These are phyloP conservation scores for Fusarium marasasianum DNA, from an alignment of 2,329 filamentous ascomycete species.

Conservation along the genomic window DNA sequence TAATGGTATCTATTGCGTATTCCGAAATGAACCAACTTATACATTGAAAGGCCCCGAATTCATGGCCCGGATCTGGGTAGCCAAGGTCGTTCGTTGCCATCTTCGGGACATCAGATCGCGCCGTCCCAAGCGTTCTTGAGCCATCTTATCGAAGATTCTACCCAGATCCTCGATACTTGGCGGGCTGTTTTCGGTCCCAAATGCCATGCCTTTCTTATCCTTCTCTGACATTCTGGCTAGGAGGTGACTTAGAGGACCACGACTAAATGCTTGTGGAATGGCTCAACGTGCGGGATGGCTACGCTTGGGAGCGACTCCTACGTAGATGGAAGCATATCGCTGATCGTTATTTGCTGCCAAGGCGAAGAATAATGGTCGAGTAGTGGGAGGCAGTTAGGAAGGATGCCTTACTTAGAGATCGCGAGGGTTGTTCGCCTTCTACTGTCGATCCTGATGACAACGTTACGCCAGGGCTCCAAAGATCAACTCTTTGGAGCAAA, in stretches of 20 bases:
- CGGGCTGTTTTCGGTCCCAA: neutral
- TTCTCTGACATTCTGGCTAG: neutral
- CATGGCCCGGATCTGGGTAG: neutral
- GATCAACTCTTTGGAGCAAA: neutral
- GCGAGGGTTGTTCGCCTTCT: neutral
- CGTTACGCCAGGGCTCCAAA: neutral
- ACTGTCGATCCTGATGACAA: neutral
- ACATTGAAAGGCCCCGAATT: accelerated
- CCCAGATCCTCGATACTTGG: neutral
- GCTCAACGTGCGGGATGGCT: neutral
- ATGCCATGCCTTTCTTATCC: accelerated
- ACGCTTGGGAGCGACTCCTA: neutral
- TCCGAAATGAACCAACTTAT: accelerated
- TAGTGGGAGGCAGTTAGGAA: no score
- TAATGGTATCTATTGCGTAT: neutral
- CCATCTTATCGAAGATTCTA: accelerated
- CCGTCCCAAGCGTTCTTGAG: neutral
- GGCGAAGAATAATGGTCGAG: neutral
- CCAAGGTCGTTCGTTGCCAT: neutral
- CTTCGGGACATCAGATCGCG: neutral
- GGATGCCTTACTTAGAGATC: neutral
- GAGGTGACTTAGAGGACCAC: neutral
- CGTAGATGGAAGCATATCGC: accelerated
- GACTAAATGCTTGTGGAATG: neutral
- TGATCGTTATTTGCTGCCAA: neutral